Evolutionary conservation across 768 basidiomycete genomes (phyloP), one percentile per base, ranked within the genome.

Genomic region (Tulasnella sp.): DNA sequence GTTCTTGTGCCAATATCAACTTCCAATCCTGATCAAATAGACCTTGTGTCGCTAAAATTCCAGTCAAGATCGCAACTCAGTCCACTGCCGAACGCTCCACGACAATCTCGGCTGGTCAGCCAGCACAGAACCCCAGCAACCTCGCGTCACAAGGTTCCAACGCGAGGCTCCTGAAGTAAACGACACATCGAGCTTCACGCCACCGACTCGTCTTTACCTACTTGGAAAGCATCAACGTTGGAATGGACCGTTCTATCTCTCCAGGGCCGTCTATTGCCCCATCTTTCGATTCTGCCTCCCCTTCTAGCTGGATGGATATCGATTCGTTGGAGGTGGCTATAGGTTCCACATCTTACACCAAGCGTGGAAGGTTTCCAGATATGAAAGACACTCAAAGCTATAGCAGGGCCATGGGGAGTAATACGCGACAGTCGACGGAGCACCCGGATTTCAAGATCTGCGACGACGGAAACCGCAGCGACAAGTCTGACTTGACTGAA

Each of bases 241-340:
- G 29, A 26, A 56, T 56, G 55, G 27, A 43, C 42, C 41, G 55
- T 19, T 43, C 55, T 4, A 15, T 43, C 4, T 56, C 55, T 24
- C 55, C 55, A 13, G 55, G 41, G 8, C 55, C 55, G 15, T 56
- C 55, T 9, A 56, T 56, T 27, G 55, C 55, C 2, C 42, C 38
- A 23, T 56, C 55, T 23, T 56, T 56, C 55, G 55, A 56, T 24
- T 56, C 55, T 27, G 43, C 24, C 24, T 24, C 44, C 21, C 55
- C 55, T 44, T 56, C 55, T 3, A 26, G 26, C 15, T 56, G 55
- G 55, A 56, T 43, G n/a, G 32, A 56, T 43, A 56, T 56, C 24
- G 55, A 56, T 42, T 42, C 55, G 7, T 43, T 56, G 45, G 45
- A 19, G n/a, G 5, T 27, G 26, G 10, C 45, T n/a, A 5, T 7